phyloP scores from a whole-genome alignment of 495 filamentous ascomycete species.

The Penicillium crystallinum region DNA sequence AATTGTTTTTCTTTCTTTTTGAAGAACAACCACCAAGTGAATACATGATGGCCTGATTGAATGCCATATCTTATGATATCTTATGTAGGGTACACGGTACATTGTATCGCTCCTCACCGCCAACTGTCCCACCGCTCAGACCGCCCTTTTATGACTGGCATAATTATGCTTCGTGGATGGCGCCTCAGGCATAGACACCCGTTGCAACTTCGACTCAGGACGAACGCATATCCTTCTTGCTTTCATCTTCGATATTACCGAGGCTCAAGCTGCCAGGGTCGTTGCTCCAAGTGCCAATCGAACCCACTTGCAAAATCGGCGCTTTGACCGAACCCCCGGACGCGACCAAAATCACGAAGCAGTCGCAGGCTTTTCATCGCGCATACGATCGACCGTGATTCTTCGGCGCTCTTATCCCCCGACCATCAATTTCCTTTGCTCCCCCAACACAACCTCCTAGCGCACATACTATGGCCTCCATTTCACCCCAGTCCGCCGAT shows the following conservation, averaged over 20 bases:
- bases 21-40: no score
- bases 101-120: background rate
- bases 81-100: background rate
- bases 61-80: no score
- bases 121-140: background rate
- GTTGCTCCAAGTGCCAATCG: background rate
- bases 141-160: background rate
- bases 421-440: background rate
- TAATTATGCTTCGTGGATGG: background rate
- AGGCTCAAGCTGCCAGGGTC: background rate
- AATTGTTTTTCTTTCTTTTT: no score
- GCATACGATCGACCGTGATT: constrained; percentile 8
- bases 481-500: constrained; percentile 31
- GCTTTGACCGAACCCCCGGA: background rate
- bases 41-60: no score
- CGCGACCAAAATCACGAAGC: background rate
- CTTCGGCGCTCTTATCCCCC: background rate
- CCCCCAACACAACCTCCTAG: constrained; percentile 3
- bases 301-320: background rate
- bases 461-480: constrained; percentile 28
- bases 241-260: background rate
- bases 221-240: background rate
- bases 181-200: constrained; percentile 24
- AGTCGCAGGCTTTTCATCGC: constrained; percentile 14
- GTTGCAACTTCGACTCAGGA: constrained; percentile 18